phyloP scores from a whole-genome alignment of 768 basidiomycete genomes.

The Lactarius sp. region DNA sequence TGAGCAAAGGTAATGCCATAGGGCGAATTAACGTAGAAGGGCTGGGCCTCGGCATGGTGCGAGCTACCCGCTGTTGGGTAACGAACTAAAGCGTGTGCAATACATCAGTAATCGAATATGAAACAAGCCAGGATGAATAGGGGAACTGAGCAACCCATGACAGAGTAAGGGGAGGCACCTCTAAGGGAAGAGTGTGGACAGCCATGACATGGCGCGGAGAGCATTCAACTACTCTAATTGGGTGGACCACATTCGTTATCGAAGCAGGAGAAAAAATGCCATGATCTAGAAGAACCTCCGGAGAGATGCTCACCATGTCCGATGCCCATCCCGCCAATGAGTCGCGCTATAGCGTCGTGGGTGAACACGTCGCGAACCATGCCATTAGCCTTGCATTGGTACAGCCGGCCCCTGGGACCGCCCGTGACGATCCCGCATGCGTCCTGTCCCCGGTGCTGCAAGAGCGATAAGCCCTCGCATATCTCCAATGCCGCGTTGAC shows the following conservation, averaged over 20 bases:
- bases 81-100: conserved; percentile 52
- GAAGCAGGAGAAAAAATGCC: neutral
- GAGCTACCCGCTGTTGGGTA: conserved; percentile 98
- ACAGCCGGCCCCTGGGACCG: conserved; percentile 90
- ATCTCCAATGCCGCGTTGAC: conserved; percentile 82
- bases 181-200: neutral
- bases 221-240: neutral
- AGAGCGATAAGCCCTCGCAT: conserved; percentile 87
- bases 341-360: conserved; percentile 60
- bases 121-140: neutral
- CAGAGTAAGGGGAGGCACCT: neutral
- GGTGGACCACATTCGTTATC: neutral
- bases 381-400: conserved; percentile 98
- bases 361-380: conserved; percentile 99
- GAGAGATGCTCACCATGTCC: conserved; percentile 73
- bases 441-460: conserved; percentile 98
- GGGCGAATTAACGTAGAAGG: conserved; percentile 99
- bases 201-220: neutral
- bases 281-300: too few species aligned
- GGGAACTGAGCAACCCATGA: neutral
- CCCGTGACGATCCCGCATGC: conserved; percentile 97
- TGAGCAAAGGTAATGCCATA: conserved; percentile 98
- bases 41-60: conserved; percentile 95
- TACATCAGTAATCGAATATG: neutral
- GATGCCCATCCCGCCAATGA: conserved; percentile 94